A percentile compares a stretch with the other conserved stretches of the same genome.
phyloP scores from a whole-genome alignment of 1,284 basidiomycete species.

The Fistulina hepatica region DNA sequence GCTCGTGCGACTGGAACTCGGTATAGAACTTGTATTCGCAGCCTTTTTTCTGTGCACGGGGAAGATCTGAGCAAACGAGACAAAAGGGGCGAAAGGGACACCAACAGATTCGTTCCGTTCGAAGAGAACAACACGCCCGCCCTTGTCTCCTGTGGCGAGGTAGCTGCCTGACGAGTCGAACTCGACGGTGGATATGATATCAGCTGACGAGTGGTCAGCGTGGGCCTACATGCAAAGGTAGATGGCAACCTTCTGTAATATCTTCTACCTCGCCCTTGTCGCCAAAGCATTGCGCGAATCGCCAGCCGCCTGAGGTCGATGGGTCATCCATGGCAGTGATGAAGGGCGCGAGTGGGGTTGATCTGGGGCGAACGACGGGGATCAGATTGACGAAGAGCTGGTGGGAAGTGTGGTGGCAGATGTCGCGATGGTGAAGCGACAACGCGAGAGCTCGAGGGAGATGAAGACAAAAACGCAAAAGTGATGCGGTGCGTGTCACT shows the following conservation, averaged over 20 bases:
- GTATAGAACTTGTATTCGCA: conserved; percentile 99
- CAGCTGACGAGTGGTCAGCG: conserved; percentile 42
- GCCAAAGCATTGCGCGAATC: conserved; percentile 99
- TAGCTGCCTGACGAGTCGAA: conserved; percentile 99
- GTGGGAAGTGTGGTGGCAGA: conserved; percentile 9
- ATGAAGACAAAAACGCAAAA: conserved; percentile 6
- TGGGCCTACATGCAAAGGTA: neutral
- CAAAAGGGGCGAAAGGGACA: conserved; percentile 17
- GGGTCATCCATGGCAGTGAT: conserved; percentile 52
- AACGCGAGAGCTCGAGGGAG: conserved; percentile 16
- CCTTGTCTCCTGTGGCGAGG: conserved; percentile 98
- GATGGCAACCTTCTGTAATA: conserved; percentile 90
- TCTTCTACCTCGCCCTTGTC: conserved; percentile 99
- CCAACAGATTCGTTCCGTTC: conserved; percentile 95
- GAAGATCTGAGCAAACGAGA: conserved; percentile 14
- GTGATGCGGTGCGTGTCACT: conserved; percentile 8
- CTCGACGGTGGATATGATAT: conserved; percentile 99
- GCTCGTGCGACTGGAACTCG: conserved; percentile 99
- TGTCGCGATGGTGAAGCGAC: conserved; percentile 19
- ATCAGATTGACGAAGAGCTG: conserved; percentile 8
- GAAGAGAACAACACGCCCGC: conserved; percentile 96
- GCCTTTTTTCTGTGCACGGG: conserved; percentile 77
- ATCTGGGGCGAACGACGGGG: too few relatives aligned
- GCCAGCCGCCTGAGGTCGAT: conserved; percentile 83
- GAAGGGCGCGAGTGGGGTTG: conserved; percentile 17